Evolutionary conservation across 768 basidiomycete genomes (phyloP), one percentile per base, ranked within the genome.

Genomic region (Tulasnella sp.): DNA sequence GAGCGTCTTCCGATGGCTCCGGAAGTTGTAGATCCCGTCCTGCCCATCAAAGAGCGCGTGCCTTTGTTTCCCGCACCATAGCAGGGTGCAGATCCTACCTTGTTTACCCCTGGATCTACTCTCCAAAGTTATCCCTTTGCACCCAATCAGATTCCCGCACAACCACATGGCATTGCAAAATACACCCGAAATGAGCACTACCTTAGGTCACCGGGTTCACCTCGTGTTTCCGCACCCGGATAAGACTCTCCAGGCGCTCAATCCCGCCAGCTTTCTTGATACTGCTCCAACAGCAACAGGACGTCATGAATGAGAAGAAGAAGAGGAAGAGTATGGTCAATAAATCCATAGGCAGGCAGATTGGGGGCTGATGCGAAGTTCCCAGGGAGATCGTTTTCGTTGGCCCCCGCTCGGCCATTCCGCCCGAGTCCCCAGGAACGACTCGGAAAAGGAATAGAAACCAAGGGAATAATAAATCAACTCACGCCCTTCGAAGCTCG

Each of bases 401-500:
- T 67, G 29, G 32, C 61, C 35, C n/a, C 15, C 61, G 26, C 13
- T 67, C 61, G 61, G 61, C 29, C 32, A 29, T 3, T 35, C n/a
- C 5, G 29, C 29, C 61, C 61, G 61, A 35, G 6, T 15, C 61
- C 29, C 29, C 61, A 29, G 61, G 61, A 67, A 67, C 61, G 29
- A 51, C 61, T 6, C 61, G 11, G 7, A 13, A 15, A 44, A 20
- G 29, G 23, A 29, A 61, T 61, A 61, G 29, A 61, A 61, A 26
- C n/a, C 23, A 26, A 29, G 61, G 29, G 3, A 35, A 67, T 15
- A 44, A 67, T 35, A 67, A 26, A 26, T 29, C 15, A 26, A 81
- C 82, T 57, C 79, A 83, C 82, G 81, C 79, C 75, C 81, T 77
- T 77, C 79, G 82, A 44, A 98, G 83, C 85, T 95, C 90, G 23